phyloP scores from a whole-genome alignment of 306 rosid genomes.

The Delonix regia region DNA sequence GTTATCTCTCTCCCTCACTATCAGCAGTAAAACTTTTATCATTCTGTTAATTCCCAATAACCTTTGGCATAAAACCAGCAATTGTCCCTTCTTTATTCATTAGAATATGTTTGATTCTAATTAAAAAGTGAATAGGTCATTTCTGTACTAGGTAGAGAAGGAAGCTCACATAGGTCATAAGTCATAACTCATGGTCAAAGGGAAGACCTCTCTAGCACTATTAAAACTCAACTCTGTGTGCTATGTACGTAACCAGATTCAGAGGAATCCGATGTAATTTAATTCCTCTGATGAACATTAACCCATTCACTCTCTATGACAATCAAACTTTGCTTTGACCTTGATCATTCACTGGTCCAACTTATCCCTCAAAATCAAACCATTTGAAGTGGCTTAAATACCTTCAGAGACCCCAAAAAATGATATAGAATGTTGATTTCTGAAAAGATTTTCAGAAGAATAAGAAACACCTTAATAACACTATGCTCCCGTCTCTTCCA shows the following conservation, averaged over 20 bases:
- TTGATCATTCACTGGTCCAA: not conserved
- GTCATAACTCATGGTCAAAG: not conserved
- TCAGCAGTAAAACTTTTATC: not conserved
- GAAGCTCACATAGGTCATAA: conserved; percentile 31
- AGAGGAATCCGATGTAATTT: not conserved
- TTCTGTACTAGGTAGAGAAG: not conserved
- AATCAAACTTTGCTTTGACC: conserved; percentile 1
- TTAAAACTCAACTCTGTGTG: not conserved
- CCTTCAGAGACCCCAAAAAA: not conserved
- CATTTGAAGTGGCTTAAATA: conserved; percentile 10
- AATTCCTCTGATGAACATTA: not conserved
- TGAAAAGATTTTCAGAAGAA: not conserved
- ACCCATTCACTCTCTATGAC: not conserved
- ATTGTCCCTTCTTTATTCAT: not conserved
- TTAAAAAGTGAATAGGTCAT: not conserved
- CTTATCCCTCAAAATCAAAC: not conserved
- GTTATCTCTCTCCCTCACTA: not conserved
- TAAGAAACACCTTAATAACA: not conserved
- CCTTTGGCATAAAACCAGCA: conserved; percentile 24
- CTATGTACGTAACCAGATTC: not conserved
- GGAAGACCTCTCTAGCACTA: not conserved
- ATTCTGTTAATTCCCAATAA: conserved; percentile 40
- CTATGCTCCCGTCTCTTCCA: conserved; percentile 3
- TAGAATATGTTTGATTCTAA: not conserved
- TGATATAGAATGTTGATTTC: not conserved